A percentile compares a stretch with the other conserved stretches of the same genome.
These are phyloP conservation scores for Xylariaceae sp. DNA, from an alignment of 2,329 filamentous ascomycete genomes.

Conservation along the genomic window DNA sequence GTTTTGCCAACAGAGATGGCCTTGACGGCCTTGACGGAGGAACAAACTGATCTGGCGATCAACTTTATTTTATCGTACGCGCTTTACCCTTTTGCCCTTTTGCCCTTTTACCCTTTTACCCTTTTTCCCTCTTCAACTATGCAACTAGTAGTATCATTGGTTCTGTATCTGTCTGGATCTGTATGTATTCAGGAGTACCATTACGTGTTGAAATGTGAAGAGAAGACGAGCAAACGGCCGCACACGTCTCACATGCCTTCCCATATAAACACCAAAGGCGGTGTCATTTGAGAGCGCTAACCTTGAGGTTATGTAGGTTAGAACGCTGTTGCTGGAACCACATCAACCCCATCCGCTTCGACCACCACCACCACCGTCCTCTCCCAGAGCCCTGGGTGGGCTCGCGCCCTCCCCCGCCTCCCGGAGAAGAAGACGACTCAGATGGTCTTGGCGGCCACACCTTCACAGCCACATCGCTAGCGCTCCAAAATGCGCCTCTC, in stretches of 20 bases:
- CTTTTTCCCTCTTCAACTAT: background rate
- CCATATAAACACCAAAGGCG: no score
- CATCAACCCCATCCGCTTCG: constrained; percentile 39
- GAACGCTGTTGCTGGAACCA: constrained; percentile 51
- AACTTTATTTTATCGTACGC: constrained; percentile 51
- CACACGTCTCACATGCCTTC: no score
- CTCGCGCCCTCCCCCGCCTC: constrained; percentile 16
- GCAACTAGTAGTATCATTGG: background rate
- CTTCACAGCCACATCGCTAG: constrained; percentile 28
- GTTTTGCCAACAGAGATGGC: constrained; percentile 2
- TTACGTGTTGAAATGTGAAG: no score
- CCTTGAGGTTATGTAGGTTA: constrained; percentile 32
- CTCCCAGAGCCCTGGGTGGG: background rate
- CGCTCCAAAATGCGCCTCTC: constrained; percentile 22
- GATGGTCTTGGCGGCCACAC: constrained; percentile 24
- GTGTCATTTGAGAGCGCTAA: no score
- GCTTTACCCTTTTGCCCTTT: background rate
- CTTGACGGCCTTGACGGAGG: constrained; percentile 30
- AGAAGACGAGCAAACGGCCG: no score
- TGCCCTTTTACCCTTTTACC: background rate
- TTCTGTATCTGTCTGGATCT: background rate
- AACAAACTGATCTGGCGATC: constrained; percentile 42
- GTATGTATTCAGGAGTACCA: no score
- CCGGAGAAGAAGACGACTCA: background rate
- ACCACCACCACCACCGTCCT: constrained; percentile 22